A percentile compares a stretch with the other conserved stretches of the same genome.
These are phyloP conservation scores for Saururus chinensis DNA, from an alignment of 164 flowering plant species.

Conservation along the genomic window DNA sequence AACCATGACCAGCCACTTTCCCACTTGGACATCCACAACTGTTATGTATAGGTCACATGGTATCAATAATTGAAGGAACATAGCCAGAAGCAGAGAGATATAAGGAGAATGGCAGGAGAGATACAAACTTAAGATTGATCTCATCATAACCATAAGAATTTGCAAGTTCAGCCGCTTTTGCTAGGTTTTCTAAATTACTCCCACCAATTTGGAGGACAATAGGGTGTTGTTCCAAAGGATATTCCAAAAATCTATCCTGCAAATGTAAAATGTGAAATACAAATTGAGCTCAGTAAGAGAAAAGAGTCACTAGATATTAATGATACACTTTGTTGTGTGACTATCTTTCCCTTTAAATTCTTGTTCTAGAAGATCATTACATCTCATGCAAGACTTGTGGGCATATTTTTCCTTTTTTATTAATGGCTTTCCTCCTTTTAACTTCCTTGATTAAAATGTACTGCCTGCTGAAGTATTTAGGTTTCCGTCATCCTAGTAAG, in stretches of 20 bases:
- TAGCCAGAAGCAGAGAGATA: background rate
- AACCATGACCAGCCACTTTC: constrained; percentile 92
- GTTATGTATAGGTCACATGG: constrained; percentile 4
- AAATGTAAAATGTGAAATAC: constrained; percentile 4
- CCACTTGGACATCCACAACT: constrained; percentile 99
- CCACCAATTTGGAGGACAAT: constrained; percentile 97
- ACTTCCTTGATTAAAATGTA: too few species aligned
- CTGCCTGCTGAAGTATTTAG: too few species aligned
- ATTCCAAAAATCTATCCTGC: constrained; percentile 95
- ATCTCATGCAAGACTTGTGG: too few species aligned
- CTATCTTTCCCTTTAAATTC: too few species aligned
- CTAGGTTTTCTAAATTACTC: constrained; percentile 68
- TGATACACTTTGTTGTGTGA: too few species aligned
- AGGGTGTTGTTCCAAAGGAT: constrained; percentile 82
- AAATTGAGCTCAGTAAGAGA: too few species aligned
- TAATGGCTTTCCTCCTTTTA: too few species aligned
- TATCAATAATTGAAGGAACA: background rate
- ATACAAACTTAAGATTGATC: constrained; percentile 80
- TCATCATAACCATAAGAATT: constrained; percentile 76
- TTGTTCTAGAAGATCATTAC: too few species aligned
- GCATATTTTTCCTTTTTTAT: too few species aligned
- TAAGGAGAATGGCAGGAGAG: constrained; percentile 1
- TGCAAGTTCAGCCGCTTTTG: constrained; percentile 84
- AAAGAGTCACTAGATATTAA: too few species aligned
- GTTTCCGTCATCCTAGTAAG: too few species aligned